A percentile compares a stretch with the other conserved stretches of the same genome.
These are phyloP conservation scores for Waltiozyma sp. DNA, from an alignment of 1,139 yeast species.

Conservation along the genomic window DNA sequence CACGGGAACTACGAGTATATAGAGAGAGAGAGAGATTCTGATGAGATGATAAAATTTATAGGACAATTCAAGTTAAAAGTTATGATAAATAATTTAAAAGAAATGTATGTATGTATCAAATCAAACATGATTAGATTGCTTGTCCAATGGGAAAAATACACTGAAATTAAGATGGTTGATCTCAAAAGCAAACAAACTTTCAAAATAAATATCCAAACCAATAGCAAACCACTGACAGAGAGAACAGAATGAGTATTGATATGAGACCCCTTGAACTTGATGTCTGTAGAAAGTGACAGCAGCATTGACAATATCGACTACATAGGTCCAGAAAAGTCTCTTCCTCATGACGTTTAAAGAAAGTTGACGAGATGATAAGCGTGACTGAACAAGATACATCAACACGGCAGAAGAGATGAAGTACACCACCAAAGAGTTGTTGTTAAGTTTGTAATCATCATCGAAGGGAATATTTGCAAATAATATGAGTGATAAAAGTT, in stretches of 20 bases:
- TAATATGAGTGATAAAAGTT: background rate
- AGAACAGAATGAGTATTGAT: constrained; percentile 9
- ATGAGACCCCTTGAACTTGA: constrained; percentile 7
- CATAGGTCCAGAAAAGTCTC: constrained; percentile 1
- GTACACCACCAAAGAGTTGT: constrained; percentile 6
- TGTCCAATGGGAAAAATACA: constrained; percentile 3
- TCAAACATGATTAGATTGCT: constrained; percentile 1
- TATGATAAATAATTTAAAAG: too few relatives aligned
- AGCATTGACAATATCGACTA: background rate
- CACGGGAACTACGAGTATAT: too few relatives aligned
- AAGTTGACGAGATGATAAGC: background rate
- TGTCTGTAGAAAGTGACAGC: constrained; percentile 8
- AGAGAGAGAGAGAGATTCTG: too few relatives aligned
- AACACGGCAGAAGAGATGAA: constrained; percentile 3
- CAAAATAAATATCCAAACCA: constrained; percentile 7
- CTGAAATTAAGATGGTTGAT: constrained; percentile 2
- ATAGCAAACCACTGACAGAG: constrained; percentile 10
- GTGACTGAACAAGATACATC: constrained; percentile 5
- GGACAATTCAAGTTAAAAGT: background rate
- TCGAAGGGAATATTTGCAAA: constrained; percentile 4
- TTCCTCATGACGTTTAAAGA: constrained; percentile 1
- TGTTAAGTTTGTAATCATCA: constrained; percentile 5
- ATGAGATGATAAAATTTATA: too few relatives aligned
- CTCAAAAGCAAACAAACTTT: constrained; percentile 4
- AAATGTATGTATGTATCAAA: background rate